These are phyloP conservation scores for Phylloporus gajari DNA, from an alignment of 1,284 basidiomycete species.

Conservation along the genomic window DNA sequence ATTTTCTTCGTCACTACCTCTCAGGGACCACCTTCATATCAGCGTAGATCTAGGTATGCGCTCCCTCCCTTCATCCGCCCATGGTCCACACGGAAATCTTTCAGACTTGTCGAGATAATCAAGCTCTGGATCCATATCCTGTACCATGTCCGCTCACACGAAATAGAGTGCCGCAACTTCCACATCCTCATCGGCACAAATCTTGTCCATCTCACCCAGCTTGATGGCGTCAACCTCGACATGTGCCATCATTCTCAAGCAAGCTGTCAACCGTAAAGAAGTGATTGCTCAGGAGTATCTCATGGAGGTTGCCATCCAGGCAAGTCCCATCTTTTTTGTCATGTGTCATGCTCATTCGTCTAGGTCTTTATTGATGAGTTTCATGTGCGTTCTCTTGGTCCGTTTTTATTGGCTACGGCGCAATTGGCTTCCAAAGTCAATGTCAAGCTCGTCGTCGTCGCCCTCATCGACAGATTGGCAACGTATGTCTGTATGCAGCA, in stretches of 20 bases:
- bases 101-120: constrained; percentile 99
- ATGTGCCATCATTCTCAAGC: constrained; percentile 93
- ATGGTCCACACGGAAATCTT: constrained; percentile 84
- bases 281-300: constrained; percentile 97
- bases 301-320: constrained; percentile 98
- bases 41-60: constrained; percentile 81
- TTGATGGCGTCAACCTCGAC: constrained; percentile 92
- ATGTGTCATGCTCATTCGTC: not conserved
- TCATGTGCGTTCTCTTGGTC: constrained; percentile 90
- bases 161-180: constrained; percentile 91
- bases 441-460: constrained; percentile 96
- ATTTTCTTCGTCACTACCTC: constrained; percentile 94
- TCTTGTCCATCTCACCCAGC: constrained; percentile 89
- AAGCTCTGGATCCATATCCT: constrained; percentile 97
- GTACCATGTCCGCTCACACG: constrained; percentile 94
- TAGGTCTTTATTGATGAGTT: constrained; percentile 96
- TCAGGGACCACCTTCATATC: constrained; percentile 91
- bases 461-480: constrained; percentile 93
- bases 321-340: not conserved
- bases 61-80: not conserved
- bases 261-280: constrained; percentile 96
- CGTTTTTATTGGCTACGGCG: constrained; percentile 95
- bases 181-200: constrained; percentile 96
- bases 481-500: constrained; percentile 93
- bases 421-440: constrained; percentile 95